Conservation (phyloP, 176 grass and related monocot species). For the Oryza glumipatula region DNA sequence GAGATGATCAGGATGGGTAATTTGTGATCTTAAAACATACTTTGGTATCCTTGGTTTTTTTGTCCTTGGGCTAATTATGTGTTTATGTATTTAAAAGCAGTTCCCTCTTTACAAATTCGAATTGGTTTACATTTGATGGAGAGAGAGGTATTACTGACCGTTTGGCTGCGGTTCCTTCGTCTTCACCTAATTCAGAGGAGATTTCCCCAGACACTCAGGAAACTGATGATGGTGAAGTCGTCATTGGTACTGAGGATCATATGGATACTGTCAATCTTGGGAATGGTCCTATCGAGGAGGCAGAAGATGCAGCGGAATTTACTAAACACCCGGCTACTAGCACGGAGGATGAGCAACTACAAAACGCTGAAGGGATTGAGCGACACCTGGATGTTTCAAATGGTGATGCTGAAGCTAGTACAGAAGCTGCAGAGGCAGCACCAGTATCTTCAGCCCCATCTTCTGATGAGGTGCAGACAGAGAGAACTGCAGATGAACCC, state of each 20-base stretch:
- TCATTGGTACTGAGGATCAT: slow-evolving; percentile 43
- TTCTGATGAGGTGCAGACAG: slow-evolving; percentile 37
- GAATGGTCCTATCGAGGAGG: slow-evolving; percentile 47
- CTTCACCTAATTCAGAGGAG: slow-evolving; percentile 72
- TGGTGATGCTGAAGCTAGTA: slow-evolving; percentile 41
- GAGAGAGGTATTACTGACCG: slow-evolving; percentile 70
- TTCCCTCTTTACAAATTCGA: slow-evolving; percentile 96
- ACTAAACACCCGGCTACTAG: slow-evolving; percentile 40
- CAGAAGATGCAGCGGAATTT: slow-evolving; percentile 43
- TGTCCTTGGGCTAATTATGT: slow-evolving; percentile 30
- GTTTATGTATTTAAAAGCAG: slow-evolving; percentile 49
- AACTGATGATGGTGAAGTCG: slow-evolving; percentile 46
- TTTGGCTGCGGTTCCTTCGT: slow-evolving; percentile 61
- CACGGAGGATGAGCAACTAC: slow-evolving; percentile 41
- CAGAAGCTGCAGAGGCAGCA: slow-evolving; percentile 28
- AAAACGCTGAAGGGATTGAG: slow-evolving; percentile 27
- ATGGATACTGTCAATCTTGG: slow-evolving; percentile 46
- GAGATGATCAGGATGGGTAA: slow-evolving; percentile 88
- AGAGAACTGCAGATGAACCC: slow-evolving; percentile 28
- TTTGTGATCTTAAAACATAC: slow-evolving; percentile 37
- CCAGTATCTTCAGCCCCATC: slow-evolving; percentile 34
- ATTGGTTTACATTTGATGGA: slow-evolving; percentile 98
- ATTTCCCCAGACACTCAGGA: slow-evolving; percentile 41
- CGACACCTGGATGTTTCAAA: slow-evolving; percentile 38
- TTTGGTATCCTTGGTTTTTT: neutral